phyloP scores from a whole-genome alignment of 2,329 filamentous ascomycete genomes.

The Fusarium buxicola region DNA sequence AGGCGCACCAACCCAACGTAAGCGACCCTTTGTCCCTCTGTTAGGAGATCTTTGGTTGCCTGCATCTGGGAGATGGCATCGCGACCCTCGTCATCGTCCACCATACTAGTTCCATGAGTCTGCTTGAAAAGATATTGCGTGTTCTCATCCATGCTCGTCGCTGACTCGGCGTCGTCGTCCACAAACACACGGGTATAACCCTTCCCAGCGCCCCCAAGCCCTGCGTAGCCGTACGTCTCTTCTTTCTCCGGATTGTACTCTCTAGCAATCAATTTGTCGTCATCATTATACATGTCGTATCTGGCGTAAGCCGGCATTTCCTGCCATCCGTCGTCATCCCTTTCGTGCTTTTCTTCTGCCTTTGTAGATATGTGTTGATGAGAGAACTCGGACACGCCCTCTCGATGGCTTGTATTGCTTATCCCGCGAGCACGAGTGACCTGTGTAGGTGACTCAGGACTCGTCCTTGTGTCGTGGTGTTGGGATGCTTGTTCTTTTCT shows the following conservation, averaged over 20 bases:
- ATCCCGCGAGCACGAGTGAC: constrained; percentile 51
- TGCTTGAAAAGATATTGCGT: constrained; percentile 95
- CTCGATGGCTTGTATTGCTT: constrained; percentile 50
- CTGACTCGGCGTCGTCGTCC: constrained; percentile 93
- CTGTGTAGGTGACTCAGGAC: constrained; percentile 21
- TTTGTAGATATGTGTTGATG: constrained; percentile 80
- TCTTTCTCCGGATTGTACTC: constrained; percentile 81
- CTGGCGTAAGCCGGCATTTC: constrained; percentile 93
- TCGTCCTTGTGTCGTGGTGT: constrained; percentile 30
- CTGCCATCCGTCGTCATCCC: constrained; percentile 82
- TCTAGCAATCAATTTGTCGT: constrained; percentile 85
- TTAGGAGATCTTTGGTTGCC: constrained; percentile 93
- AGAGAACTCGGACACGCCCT: constrained; percentile 82
- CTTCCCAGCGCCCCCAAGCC: constrained; percentile 88
- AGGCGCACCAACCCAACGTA: constrained; percentile 92
- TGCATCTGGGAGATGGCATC: constrained; percentile 92
- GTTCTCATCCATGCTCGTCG: constrained; percentile 96
- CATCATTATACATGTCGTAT: constrained; percentile 96
- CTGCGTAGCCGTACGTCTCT: constrained; percentile 75
- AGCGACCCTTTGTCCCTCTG: constrained; percentile 93
- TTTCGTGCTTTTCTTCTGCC: constrained; percentile 63
- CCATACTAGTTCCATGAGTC: constrained; percentile 66
- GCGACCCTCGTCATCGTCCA: constrained; percentile 82
- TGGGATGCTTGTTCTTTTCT: constrained; percentile 20
- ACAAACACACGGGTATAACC: constrained; percentile 96